Conservation (phyloP, 139 green algal genomes). For the Gonium pectorale region DNA sequence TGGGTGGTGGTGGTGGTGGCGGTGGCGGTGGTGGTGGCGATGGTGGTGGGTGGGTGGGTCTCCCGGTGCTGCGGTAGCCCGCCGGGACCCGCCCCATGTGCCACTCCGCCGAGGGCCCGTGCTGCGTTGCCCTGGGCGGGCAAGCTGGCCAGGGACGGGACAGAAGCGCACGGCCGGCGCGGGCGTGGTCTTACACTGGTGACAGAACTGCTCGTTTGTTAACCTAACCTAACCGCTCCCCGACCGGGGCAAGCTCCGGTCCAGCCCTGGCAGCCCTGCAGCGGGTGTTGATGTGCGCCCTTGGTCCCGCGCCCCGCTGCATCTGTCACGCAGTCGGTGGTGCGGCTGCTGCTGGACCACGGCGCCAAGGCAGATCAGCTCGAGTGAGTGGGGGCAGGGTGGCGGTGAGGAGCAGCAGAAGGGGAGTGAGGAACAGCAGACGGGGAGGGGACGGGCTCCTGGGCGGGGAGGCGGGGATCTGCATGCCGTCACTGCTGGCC, state of each 20-base stretch:
- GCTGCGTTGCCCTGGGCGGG: background rate
- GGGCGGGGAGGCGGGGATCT: too few relatives aligned
- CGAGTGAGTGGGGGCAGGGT: too few relatives aligned
- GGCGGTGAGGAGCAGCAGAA: too few relatives aligned
- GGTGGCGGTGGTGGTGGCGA: background rate
- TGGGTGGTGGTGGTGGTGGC: background rate
- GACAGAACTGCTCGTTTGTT: background rate
- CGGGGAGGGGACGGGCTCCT: background rate
- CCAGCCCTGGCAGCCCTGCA: too few relatives aligned
- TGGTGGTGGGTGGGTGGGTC: too few relatives aligned
- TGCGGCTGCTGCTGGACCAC: constrained; percentile 62
- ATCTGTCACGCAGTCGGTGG: constrained; percentile 16
- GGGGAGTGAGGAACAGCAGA: too few relatives aligned
- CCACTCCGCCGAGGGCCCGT: too few relatives aligned
- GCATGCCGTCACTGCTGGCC: too few relatives aligned
- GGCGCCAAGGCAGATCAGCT: constrained; percentile 33
- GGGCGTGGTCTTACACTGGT: background rate
- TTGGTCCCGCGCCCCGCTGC: too few relatives aligned
- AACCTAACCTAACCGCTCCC: background rate
- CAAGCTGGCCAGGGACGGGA: background rate
- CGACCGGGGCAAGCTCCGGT: too few relatives aligned
- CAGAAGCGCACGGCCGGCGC: too few relatives aligned
- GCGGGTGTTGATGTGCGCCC: too few relatives aligned
- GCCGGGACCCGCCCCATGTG: background rate
- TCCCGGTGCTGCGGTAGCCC: background rate